Evolutionary conservation across 2,329 filamentous ascomycete genomes (phyloP).

Genomic region (Hysterium pulicare): DNA sequence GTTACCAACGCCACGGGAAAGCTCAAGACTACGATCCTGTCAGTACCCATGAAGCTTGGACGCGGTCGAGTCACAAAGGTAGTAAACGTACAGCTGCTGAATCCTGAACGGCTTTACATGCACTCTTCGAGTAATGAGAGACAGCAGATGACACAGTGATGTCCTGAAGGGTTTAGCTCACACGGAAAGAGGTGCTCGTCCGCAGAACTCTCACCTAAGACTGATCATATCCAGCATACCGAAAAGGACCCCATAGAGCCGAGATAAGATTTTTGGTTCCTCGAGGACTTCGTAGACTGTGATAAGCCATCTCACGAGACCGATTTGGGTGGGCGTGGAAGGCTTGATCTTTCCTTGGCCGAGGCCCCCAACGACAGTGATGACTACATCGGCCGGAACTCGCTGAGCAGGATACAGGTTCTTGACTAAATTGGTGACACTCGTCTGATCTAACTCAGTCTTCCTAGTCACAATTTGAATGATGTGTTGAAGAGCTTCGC

Average conservation of each 20-base stretch:
- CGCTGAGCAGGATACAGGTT: conserved; percentile 71
- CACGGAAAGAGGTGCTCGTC: conserved; percentile 5
- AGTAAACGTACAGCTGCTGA: conserved; percentile 56
- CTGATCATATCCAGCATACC: conserved; percentile 78
- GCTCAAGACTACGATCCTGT: conserved; percentile 41
- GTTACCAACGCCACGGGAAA: conserved; percentile 51
- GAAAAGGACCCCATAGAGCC: conserved; percentile 73
- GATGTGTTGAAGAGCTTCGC: conserved; percentile 58
- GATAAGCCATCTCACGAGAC: conserved; percentile 74
- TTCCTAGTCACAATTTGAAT: conserved; percentile 65
- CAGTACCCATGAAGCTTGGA: conserved; percentile 11
- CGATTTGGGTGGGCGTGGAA: conserved; percentile 64
- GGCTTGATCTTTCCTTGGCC: conserved; percentile 76
- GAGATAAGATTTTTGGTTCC: conserved; percentile 60
- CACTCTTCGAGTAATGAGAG: conserved; percentile 72
- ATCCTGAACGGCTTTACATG: conserved; percentile 84
- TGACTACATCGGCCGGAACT: conserved; percentile 58
- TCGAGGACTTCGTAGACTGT: conserved; percentile 71
- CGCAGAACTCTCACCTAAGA: conserved; percentile 52
- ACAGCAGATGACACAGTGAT: conserved; percentile 70
- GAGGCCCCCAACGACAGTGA: conserved; percentile 68
- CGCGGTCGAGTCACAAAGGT: not conserved
- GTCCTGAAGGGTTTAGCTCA: conserved; percentile 32
- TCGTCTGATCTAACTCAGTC: conserved; percentile 72
- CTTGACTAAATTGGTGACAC: conserved; percentile 64